Evolutionary conservation across 2,329 filamentous ascomycete species (phyloP), one percentile per base, ranked within the genome.

Genomic region (Fusarium chlamydosporum): DNA sequence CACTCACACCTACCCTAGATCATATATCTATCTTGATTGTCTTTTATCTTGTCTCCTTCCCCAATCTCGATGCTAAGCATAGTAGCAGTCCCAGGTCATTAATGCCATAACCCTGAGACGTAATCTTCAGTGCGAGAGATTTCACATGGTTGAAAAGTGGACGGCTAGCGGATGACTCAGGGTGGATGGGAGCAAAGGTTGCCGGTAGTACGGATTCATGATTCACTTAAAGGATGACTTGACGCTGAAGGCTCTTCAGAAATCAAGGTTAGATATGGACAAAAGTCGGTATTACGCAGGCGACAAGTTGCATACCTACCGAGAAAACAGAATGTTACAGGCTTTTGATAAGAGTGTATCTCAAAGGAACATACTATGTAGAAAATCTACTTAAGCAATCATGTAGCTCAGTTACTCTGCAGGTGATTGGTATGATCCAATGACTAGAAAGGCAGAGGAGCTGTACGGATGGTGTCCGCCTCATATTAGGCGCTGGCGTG

Each of bases 401-500:
- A n/a, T n/a, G 23, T 23, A 23, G 23, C 23, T 23, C 23, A 23
- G 23, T 23, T n/a, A 38, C 29, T 29, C 10, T 8, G 29, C 27
- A 8, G 9, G 16, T 31, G 16, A 18, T 26, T 31, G 18, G 7
- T 47, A n/a, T n/a, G 31, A 10, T 45, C 31, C 23, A 11, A 26
- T 26, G 31, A 13, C n/a, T 46, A 7, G 12, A 46, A 10, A 46
- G 42, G 12, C 31, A 23, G 42, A 45, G 27, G 27, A 45, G 42
- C n/a, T 45, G 42, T 51, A 40, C 26, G 41, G 41, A 41, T 23
- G 23, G 16, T 34, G 50, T 53, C 20, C 29, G 38, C 38, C n/a
- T 20, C 41, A 65, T 38, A 29, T 43, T 41, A 11, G 31, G 16
- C 66, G 43, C 55, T 61, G 31, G 50, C 43, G 58, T 56, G 58